These are phyloP conservation scores for Globisporangium perplexum DNA, from an alignment of 352 stramenopile genomes.

Conservation along the genomic window DNA sequence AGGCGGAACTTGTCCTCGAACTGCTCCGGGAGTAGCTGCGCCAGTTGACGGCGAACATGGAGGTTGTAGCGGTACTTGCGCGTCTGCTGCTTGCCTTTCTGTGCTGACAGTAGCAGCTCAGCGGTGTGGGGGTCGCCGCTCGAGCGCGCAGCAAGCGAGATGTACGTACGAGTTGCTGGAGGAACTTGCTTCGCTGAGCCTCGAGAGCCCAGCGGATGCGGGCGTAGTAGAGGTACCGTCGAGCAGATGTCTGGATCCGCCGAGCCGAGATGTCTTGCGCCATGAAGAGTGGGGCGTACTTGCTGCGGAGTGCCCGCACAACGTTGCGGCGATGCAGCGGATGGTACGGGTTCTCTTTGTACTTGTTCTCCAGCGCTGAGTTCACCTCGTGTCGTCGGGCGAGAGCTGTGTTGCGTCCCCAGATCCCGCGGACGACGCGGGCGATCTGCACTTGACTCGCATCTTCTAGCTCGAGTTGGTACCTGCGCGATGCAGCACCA, in stretches of 20 bases:
- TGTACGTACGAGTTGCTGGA: slow-evolving; percentile 43
- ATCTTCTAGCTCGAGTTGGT: slow-evolving; percentile 57
- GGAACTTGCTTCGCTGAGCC: slow-evolving; percentile 20
- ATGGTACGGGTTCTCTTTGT: slow-evolving; percentile 36
- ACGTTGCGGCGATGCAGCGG: slow-evolving; percentile 27
- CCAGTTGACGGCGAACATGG: slow-evolving; percentile 39
- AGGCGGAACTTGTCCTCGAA: slow-evolving; percentile 35
- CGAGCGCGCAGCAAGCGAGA: not conserved
- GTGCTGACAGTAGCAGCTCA: not conserved
- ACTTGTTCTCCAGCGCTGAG: slow-evolving; percentile 19
- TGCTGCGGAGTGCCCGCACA: slow-evolving; percentile 24
- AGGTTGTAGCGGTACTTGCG: slow-evolving; percentile 70
- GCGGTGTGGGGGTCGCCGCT: not conserved
- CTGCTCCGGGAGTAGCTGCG: slow-evolving; percentile 31
- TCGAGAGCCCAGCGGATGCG: slow-evolving; percentile 35
- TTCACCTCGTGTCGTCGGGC: slow-evolving; percentile 17
- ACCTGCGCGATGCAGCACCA: slow-evolving; percentile 18
- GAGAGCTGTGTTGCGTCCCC: slow-evolving; percentile 27
- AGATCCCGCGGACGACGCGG: slow-evolving; percentile 52
- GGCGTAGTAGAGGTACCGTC: slow-evolving; percentile 38
- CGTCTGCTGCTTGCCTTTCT: slow-evolving; percentile 47
- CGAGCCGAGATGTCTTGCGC: slow-evolving; percentile 49
- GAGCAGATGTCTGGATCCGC: slow-evolving; percentile 32
- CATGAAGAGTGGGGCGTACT: slow-evolving; percentile 51
- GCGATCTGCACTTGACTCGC: slow-evolving; percentile 65